Percentiles rank a stretch among this genome's conserved stretches.
phyloP scores from a whole-genome alignment of 2,329 filamentous ascomycete genomes.

The Penicillium concentricum region DNA sequence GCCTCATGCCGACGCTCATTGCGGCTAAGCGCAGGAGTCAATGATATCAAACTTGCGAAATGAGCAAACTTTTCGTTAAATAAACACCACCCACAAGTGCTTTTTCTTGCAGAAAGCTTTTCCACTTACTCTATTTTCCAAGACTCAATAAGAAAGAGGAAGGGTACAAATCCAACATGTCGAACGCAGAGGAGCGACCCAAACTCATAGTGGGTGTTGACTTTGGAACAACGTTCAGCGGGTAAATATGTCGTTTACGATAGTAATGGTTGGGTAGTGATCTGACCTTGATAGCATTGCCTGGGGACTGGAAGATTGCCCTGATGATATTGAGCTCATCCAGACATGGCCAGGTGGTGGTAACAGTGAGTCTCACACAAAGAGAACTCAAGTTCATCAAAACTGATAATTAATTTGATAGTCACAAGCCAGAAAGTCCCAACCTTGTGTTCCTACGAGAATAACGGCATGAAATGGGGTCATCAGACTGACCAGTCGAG shows the following conservation, averaged over 20 bases:
- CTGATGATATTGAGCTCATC: conserved; percentile 21
- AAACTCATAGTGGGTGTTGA: conserved; percentile 27
- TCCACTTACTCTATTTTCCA: neutral
- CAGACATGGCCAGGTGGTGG: conserved; percentile 27
- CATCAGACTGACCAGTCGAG: conserved; percentile 16
- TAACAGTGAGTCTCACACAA: conserved; percentile 15
- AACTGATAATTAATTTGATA: conserved; percentile 2
- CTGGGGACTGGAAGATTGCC: conserved; percentile 17
- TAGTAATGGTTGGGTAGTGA: too few species aligned
- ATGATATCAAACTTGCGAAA: conserved; percentile 5
- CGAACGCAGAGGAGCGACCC: neutral
- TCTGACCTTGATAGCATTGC: conserved; percentile 13
- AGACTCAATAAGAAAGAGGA: neutral
- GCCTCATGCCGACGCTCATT: neutral
- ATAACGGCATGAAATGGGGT: conserved; percentile 23
- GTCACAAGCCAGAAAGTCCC: conserved; percentile 23
- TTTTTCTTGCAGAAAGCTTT: neutral
- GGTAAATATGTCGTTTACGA: conserved; percentile 11
- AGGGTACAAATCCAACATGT: neutral
- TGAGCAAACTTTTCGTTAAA: neutral
- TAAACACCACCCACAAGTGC: too few species aligned
- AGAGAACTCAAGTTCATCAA: neutral
- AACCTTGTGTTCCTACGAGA: conserved; percentile 11
- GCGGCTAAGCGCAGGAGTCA: neutral
- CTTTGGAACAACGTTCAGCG: conserved; percentile 34